Conservation (phyloP, 768 basidiomycete species). For the Serendipita sp. region DNA sequence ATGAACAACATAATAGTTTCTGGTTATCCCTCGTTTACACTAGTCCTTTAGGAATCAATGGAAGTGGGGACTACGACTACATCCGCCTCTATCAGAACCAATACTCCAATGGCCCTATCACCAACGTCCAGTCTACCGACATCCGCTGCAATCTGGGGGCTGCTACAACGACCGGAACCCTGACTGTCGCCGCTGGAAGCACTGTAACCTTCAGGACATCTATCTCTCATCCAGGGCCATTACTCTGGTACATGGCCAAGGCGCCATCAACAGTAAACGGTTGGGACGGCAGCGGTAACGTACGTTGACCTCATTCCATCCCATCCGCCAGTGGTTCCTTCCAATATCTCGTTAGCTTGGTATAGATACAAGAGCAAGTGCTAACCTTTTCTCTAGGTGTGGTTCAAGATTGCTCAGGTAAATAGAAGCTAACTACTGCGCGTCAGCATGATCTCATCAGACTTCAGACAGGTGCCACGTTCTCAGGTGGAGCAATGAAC, state of each 20-base stretch:
- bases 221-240: conserved; percentile 8
- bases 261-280: background rate
- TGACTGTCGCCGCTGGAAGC: conserved; percentile 5
- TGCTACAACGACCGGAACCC: background rate
- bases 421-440: background rate
- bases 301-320: too few relatives aligned
- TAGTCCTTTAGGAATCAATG: background rate
- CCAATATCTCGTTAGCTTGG: too few relatives aligned
- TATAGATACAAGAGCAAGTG: too few relatives aligned
- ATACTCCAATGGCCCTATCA: conserved; percentile 3
- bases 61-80: conserved; percentile 2
- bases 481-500: background rate
- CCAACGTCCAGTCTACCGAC: conserved; percentile 3
- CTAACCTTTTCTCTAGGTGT: too few relatives aligned
- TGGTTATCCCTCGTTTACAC: background rate
- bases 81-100: background rate
- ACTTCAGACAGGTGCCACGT: background rate
- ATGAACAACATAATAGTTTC: background rate
- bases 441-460: conserved; percentile 2
- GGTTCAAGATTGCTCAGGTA: background rate
- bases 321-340: too few relatives aligned
- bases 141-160: conserved; percentile 7
- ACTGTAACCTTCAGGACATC: background rate
- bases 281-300: conserved; percentile 3
- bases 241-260: conserved; percentile 3